Conservation (phyloP, 2,329 filamentous ascomycete genomes). For the Aspergillus amoenus region DNA sequence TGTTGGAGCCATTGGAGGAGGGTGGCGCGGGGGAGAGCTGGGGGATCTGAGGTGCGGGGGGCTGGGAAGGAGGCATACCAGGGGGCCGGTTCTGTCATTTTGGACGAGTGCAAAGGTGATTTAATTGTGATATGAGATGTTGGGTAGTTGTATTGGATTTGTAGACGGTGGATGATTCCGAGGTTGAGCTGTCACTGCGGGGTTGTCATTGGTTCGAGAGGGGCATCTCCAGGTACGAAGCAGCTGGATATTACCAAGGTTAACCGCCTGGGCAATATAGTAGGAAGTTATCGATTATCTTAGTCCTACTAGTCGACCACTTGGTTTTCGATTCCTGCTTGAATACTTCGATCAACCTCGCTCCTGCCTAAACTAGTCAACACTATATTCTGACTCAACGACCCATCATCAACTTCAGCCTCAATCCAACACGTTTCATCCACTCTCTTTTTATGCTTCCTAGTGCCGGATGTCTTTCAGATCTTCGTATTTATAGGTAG, state of each 20-base stretch:
- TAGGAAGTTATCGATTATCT: no score
- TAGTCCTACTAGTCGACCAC: no score
- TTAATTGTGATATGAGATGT: not conserved
- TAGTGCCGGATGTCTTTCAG: not conserved
- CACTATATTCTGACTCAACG: not conserved
- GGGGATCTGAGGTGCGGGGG: slow-evolving; percentile 29
- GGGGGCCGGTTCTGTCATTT: not conserved
- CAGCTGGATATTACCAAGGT: no score
- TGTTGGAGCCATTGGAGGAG: slow-evolving; percentile 39
- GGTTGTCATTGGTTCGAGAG: slow-evolving; percentile 2
- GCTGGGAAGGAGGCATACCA: slow-evolving; percentile 45
- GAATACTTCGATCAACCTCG: no score
- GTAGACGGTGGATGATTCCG: not conserved
- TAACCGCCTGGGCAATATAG: no score
- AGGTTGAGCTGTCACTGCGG: slow-evolving; percentile 4
- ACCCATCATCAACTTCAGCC: not conserved
- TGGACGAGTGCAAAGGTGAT: not conserved
- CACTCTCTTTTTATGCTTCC: not conserved
- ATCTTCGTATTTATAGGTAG: not conserved
- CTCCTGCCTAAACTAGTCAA: not conserved
- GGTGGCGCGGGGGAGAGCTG: slow-evolving; percentile 32
- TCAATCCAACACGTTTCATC: not conserved
- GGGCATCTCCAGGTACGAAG: no score
- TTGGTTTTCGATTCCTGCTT: no score
- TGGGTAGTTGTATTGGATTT: not conserved